Base-by-base conservation (phyloP, 495 filamentous ascomycete genomes). In the Astrothelium macrocarpum region DNA sequence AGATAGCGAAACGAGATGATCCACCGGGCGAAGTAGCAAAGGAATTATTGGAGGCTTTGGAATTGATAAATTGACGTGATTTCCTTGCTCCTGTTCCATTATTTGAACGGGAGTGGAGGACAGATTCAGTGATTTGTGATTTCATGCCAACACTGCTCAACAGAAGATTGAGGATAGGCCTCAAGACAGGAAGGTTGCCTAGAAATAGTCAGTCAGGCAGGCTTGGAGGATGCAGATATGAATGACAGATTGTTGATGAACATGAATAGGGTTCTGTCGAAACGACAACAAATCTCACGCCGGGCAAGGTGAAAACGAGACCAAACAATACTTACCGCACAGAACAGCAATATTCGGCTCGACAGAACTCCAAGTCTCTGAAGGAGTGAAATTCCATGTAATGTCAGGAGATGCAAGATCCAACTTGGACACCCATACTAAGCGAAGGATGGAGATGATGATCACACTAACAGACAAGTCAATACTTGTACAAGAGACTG, bases 291-390 rank as follows among this genome's bases (percentile, higher is more conserved):
- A 4, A 3, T 49, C 2, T 26, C 9, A 11, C 26, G n/a, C 11
- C 20, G 7, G 25, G 5, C 11, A 26, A 20, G 20, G n/a, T 18
- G 20, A 49, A 49, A 23, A n/a, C 49, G 7, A 20, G 49, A 2
- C 20, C 3, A 26, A 29, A 20, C 14, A 14, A 5, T 39, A 5
- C 49, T 56, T 56, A 56, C 49, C 49, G 25, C 49, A 56, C 20
- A 56, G 25, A 16, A 56, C 49, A 56, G 49, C 49, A 16, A 56
- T 56, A 29, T 56, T 56, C 9, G 49, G 49, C 49, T 56, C 49
- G 25, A 56, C 49, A 16, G 49, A 56, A 16, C 49, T 56, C 49
- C 49, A 56, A 9, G 49, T 56, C 29, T 56, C 49, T 7, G 49
- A 56, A 11, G 49, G 49, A 20, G 29, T 20, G 49, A 56, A 56